phyloP scores from a whole-genome alignment of 2,329 filamentous ascomycete genomes.

The Fusarium luffae region DNA sequence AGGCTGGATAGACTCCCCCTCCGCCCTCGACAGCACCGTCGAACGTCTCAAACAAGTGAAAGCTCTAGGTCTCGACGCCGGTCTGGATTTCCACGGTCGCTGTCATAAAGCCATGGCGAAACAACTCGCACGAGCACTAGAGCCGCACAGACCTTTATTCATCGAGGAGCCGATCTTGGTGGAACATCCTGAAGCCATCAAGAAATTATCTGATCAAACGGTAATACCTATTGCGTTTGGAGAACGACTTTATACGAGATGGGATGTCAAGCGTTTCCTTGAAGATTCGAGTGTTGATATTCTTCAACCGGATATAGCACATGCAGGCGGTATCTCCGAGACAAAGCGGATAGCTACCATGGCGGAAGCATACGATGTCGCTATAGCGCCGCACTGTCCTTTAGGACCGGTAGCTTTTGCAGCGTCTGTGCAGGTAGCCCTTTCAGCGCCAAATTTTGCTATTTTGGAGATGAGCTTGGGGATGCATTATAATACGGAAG shows the following conservation, averaged over 20 bases:
- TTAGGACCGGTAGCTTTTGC: conserved; percentile 79
- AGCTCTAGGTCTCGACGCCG: conserved; percentile 75
- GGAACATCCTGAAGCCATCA: conserved; percentile 74
- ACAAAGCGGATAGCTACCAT: conserved; percentile 75
- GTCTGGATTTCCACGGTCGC: conserved; percentile 81
- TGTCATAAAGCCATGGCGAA: conserved; percentile 85
- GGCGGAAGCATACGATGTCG: conserved; percentile 79
- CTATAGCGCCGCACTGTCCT: conserved; percentile 78
- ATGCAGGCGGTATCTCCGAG: conserved; percentile 79
- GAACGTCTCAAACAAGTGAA: conserved; percentile 77
- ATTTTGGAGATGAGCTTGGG: conserved; percentile 84
- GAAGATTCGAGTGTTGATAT: conserved; percentile 76
- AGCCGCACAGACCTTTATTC: conserved; percentile 77
- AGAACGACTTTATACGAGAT: conserved; percentile 76
- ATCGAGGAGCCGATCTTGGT: conserved; percentile 79
- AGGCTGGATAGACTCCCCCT: conserved; percentile 79
- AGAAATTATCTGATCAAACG: conserved; percentile 39
- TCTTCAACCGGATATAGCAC: conserved; percentile 77
- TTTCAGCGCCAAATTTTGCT: conserved; percentile 70
- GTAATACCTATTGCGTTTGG: conserved; percentile 76
- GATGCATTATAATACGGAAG: conserved; percentile 80
- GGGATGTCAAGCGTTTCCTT: conserved; percentile 79
- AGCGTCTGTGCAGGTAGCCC: conserved; percentile 75
- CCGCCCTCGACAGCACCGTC: conserved; percentile 69
- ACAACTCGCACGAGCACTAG: conserved; percentile 74